Evolutionary conservation across 2,329 filamentous ascomycete genomes (phyloP).

Genomic region (Curvularia sp.): DNA sequence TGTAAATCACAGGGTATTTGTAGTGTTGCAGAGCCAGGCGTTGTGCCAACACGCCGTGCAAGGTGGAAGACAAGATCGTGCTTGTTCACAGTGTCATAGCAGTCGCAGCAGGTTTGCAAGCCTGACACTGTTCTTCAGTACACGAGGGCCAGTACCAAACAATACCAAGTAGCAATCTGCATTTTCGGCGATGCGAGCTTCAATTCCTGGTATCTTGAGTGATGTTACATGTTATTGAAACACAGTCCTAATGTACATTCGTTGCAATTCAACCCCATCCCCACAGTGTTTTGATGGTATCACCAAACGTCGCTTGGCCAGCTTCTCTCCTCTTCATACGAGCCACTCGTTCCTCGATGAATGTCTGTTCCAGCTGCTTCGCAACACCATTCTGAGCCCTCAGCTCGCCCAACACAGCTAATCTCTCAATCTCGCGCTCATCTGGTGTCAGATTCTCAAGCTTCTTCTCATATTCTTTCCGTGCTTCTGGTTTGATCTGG

Average conservation of each 20-base stretch:
- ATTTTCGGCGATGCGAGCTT: neutral
- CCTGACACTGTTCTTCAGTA: neutral
- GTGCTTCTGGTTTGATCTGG: slow-evolving; percentile 40
- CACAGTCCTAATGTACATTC: slow-evolving; percentile 9
- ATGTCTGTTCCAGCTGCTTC: slow-evolving; percentile 43
- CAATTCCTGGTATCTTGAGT: neutral
- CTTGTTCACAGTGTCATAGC: neutral
- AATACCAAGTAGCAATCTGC: neutral
- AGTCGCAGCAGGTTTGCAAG: neutral
- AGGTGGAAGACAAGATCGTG: neutral
- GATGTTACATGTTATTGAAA: slow-evolving; percentile 17
- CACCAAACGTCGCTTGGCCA: slow-evolving; percentile 48
- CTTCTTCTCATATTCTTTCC: slow-evolving; percentile 44
- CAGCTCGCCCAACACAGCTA: slow-evolving; percentile 46
- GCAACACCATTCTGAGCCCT: slow-evolving; percentile 39
- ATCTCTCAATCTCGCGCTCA: slow-evolving; percentile 45
- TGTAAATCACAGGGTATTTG: neutral
- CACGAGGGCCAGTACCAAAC: too few species aligned
- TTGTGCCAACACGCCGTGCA: neutral
- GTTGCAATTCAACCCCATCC: slow-evolving; percentile 40
- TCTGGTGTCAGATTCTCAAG: slow-evolving; percentile 38
- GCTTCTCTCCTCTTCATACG: slow-evolving; percentile 46
- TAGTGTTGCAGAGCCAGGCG: neutral
- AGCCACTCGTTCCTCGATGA: slow-evolving; percentile 45
- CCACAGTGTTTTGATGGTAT: slow-evolving; percentile 49